Percentiles rank a stretch among this genome's conserved stretches.
Conservation (phyloP, 2,329 filamentous ascomycete genomes). For the Cryphonectria radicalis region DNA sequence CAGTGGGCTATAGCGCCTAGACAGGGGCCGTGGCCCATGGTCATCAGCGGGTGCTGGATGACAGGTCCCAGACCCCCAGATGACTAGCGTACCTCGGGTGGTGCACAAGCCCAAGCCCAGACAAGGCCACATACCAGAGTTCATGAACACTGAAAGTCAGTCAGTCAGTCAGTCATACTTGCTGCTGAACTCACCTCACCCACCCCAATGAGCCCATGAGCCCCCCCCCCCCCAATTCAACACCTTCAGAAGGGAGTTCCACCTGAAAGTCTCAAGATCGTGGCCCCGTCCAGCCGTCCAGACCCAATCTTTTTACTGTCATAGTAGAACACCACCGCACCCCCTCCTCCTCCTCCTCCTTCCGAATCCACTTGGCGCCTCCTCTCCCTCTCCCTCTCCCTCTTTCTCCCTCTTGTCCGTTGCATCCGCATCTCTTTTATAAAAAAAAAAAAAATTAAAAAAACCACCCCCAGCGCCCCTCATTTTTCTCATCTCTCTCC, state of each 20-base stretch:
- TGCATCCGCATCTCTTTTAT: conserved; percentile 4
- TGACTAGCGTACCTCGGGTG: not conserved
- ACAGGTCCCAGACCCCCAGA: not conserved
- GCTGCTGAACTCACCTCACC: not conserved
- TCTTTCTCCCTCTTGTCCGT: not conserved
- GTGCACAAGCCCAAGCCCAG: not conserved
- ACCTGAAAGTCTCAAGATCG: conserved; percentile 1
- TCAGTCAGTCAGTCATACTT: not conserved
- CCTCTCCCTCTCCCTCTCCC: not conserved
- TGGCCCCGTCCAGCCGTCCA: not conserved
- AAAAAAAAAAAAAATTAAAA: no score
- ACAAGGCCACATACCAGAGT: not conserved
- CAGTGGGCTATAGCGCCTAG: not conserved
- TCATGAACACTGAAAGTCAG: not conserved
- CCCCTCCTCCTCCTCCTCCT: no score
- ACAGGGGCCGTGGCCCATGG: not conserved
- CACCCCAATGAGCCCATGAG: no score
- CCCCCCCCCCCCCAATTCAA: not conserved
- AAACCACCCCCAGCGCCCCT: not conserved
- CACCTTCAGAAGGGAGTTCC: not conserved
- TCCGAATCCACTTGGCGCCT: not conserved
- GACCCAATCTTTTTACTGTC: not conserved
- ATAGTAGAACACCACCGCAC: not conserved
- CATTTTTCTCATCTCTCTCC: not conserved
- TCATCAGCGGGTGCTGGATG: not conserved